Percentiles rank a stretch among this genome's conserved stretches.
phyloP scores from a whole-genome alignment of 2,329 filamentous ascomycete genomes.

The Didymella keratinophila region DNA sequence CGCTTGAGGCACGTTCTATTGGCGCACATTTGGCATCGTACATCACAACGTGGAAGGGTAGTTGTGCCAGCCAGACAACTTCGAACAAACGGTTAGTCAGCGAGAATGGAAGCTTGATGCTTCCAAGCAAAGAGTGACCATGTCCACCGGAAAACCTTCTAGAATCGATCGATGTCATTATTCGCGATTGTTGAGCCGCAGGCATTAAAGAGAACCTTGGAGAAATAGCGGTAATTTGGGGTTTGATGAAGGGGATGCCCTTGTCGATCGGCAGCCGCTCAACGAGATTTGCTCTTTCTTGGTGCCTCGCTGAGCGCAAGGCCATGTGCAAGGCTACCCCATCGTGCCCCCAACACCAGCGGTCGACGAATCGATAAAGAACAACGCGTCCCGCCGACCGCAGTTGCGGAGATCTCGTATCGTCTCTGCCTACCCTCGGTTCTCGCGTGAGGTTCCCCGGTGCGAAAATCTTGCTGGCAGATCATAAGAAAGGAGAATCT shows the following conservation, averaged over 20 bases:
- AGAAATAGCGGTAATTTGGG: constrained; percentile 23
- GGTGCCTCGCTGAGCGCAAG: constrained; percentile 9
- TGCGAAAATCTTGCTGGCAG: neutral
- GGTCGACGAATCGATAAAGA: constrained; percentile 13
- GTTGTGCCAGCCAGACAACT: constrained; percentile 3
- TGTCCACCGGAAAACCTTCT: constrained; percentile 1
- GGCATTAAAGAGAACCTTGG: constrained; percentile 2
- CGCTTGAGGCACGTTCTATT: constrained; percentile 1
- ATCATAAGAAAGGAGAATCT: constrained; percentile 18
- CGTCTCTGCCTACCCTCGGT: constrained; percentile 16
- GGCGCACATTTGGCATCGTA: neutral
- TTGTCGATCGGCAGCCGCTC: constrained; percentile 17
- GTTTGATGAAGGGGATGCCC: constrained; percentile 21
- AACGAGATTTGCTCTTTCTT: constrained; percentile 22
- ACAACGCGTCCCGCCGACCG: constrained; percentile 13
- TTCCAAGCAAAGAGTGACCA: constrained; percentile 5
- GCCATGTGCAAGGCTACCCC: constrained; percentile 20
- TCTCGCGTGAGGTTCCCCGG: constrained; percentile 16
- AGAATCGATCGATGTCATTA: constrained; percentile 10
- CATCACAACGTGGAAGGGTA: neutral
- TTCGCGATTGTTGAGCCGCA: constrained; percentile 7
- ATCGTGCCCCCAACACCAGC: constrained; percentile 7
- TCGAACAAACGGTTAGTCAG: constrained; percentile 1
- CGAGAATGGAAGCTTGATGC: constrained; percentile 2
- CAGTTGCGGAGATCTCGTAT: constrained; percentile 17